Evolutionary conservation across 441 rosid genomes (phyloP).

Genomic region (Geranium incanum): DNA sequence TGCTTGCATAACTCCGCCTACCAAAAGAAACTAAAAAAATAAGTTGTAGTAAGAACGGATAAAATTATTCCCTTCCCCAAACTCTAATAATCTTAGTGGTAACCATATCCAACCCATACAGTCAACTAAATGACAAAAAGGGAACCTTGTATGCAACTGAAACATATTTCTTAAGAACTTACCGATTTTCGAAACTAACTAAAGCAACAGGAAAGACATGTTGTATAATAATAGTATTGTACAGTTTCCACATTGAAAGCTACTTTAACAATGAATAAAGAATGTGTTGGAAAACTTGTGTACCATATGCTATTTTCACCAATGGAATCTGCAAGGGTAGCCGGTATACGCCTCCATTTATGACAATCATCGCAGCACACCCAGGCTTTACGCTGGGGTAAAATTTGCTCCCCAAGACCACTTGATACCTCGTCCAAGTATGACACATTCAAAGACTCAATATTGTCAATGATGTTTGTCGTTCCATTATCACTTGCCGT

Average conservation of each 20-base stretch:
- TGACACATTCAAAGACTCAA: slow-evolving; percentile 28
- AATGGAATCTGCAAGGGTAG: slow-evolving; percentile 53
- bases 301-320: slow-evolving; percentile 83
- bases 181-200: background rate
- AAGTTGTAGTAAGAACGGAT: no score
- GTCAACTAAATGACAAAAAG: background rate
- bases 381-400: slow-evolving; percentile 63
- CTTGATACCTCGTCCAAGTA: slow-evolving; percentile 34
- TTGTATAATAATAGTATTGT: background rate
- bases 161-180: background rate
- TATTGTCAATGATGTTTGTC: slow-evolving; percentile 21
- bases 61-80: background rate
- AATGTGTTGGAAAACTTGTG: slow-evolving; percentile 4
- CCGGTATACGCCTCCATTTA: slow-evolving; percentile 91
- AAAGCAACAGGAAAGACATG: slow-evolving; percentile 7
- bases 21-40: background rate
- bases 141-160: background rate
- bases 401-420: slow-evolving; percentile 33
- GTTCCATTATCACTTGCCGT: slow-evolving; percentile 30
- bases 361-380: slow-evolving; percentile 85
- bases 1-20: background rate
- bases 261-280: slow-evolving; percentile 13
- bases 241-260: slow-evolving; percentile 15
- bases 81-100: background rate
- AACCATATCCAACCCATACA: background rate